Percentiles rank a stretch among this genome's conserved stretches.
Conservation (phyloP, 257 asterid species). For the Solanum pimpinellifolium region DNA sequence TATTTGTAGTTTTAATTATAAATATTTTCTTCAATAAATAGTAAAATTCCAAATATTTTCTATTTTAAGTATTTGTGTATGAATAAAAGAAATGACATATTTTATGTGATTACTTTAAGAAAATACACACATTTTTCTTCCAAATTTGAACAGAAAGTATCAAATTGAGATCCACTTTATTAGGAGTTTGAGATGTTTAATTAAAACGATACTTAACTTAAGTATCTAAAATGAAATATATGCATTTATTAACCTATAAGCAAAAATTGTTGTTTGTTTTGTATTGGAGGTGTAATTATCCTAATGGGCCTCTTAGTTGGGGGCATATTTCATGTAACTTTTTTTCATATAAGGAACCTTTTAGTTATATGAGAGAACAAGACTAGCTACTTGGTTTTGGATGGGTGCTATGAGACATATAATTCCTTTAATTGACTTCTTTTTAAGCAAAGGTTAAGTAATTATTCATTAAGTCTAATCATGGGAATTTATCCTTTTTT, state of each 20-base stretch:
- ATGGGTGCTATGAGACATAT: not conserved
- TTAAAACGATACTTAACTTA: not conserved
- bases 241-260: not conserved
- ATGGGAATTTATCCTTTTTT: not conserved
- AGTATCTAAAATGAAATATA: not conserved
- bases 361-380: not conserved
- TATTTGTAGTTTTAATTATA: too few relatives aligned
- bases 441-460: not conserved
- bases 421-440: not conserved
- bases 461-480: conserved; percentile 5
- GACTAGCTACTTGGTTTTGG: not conserved
- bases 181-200: not conserved
- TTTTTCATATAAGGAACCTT: not conserved
- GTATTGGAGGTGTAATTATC: too few relatives aligned
- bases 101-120: not conserved
- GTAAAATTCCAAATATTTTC: not conserved
- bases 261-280: not conserved
- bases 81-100: not conserved
- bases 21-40: too few relatives aligned
- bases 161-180: not conserved
- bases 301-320: not conserved
- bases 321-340: not conserved
- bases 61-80: not conserved
- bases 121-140: not conserved
- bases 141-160: not conserved